Base-by-base conservation (phyloP, 2,329 filamentous ascomycete species). In the Hypoxylon sp. region DNA sequence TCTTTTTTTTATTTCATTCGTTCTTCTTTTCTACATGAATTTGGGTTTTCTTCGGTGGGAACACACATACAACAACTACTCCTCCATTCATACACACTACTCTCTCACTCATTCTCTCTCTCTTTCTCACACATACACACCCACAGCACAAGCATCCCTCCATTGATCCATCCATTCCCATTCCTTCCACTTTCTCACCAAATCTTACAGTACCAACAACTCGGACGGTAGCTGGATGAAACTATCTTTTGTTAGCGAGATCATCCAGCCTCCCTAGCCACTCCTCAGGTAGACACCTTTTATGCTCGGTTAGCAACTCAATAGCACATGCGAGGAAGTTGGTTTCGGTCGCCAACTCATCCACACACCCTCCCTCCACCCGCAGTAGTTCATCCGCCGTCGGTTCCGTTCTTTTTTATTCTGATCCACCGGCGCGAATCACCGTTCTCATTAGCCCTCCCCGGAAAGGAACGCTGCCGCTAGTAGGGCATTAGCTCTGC, bases 321-420 rank as follows among this genome's bases (percentile, higher is more conserved):
- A 67, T 71, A 74, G 71, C 71, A 71, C 57, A 68, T 73, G 70
- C 71, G 73, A 73, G 68, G 66, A 71, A 67, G 59, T 69, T 53
- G 62, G 69, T 64, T 74, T 74, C 59, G 70, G 59, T 68, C 71
- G 72, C 73, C 67, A 73, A 66, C 70, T 71, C 59, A 63, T 66
- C 72, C 66, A 67, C 68, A 66, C 66, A 60, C 63, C 46, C 57
- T 53, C 59, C 59, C 67, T 70, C 67, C 69, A 65, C 65, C 71
- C 72, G 70, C 71, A 71, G 69, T 75, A 74, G 70, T 68, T 74
- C 72, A 75, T 75, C 73, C 72, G 67, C 72, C 74, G 72, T 71
- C 71, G 69, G 71, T 69, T 72, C 72, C 71, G 68, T 72, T 65
- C 44, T 71, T 68, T 70, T 67, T 66, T 39, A 69, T 60, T 64